Evolutionary conservation across 148 eudicot genomes (phyloP), one percentile per base, ranked within the genome.

Genomic region (Salicornia ramosissima): DNA sequence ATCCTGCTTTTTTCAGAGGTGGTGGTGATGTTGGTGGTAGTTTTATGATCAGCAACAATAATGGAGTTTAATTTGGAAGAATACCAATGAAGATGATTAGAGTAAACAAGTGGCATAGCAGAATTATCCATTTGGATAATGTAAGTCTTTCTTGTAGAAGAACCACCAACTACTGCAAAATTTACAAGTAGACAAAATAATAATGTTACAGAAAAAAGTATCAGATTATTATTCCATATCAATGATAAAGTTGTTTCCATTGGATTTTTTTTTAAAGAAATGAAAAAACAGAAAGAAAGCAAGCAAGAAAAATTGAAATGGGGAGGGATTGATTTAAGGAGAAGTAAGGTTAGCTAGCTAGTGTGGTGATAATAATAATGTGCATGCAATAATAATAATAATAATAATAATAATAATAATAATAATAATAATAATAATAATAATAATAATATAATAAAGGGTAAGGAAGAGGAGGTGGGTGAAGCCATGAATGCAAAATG

Each of bases 81-180:
- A 60, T 92, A 92, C 98, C 98, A 92, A 45, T 83, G 74, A 33
- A 63, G 39, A 62, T 90, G 94, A 71, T 78, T 78, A 18, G 71
- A 40, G 73, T 86, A 92, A 1, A 75, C 67, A 51, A 74, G 31
- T 18, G 96, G 96, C 75, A 82, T 90, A 4, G 84, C 84, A 1
- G 80, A 86, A 74, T 75, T 82, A 40, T 92, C 94, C 83, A 90
- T 83, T 59, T 90, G 90, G 63, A 92, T 75, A 71, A 92, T 86
- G 64, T 86, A 92, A 22, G 98, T 92, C 22, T 78, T 87, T 67
- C 53, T 79, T 6, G 77, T 30, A 43, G 69, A 31, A 31, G 73
- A 11, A 24, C 25, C 62, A 43, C 60, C 42, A 53, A 29, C 31
- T 22, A 72, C 52, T 9, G 67, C 31, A 36, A 64, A 67, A 31